phyloP scores from a whole-genome alignment of 345 rosid genomes.

The Alliaria petiolata region DNA sequence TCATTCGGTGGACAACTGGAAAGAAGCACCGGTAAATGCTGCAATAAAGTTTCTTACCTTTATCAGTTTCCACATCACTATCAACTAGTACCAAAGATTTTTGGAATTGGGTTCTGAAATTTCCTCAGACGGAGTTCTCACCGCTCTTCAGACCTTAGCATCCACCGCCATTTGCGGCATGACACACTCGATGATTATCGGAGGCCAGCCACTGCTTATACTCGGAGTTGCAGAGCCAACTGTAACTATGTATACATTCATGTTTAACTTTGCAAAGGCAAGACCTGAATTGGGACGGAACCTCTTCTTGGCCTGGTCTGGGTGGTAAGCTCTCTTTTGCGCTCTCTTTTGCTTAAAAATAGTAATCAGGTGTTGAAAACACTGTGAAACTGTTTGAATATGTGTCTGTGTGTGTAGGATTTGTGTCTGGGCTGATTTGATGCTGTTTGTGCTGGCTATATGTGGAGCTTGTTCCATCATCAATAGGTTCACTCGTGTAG shows the following conservation, averaged over 20 bases:
- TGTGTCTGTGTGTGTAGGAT: constrained; percentile 62
- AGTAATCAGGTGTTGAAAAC: neutral
- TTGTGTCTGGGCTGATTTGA: constrained; percentile 84
- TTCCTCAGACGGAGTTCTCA: constrained; percentile 74
- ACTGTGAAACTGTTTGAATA: neutral
- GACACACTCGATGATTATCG: constrained; percentile 83
- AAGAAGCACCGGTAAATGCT: constrained; percentile 66
- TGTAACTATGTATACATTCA: constrained; percentile 92
- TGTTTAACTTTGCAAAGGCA: constrained; percentile 92
- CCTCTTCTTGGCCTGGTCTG: constrained; percentile 88
- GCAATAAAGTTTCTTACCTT: neutral
- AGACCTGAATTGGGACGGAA: constrained; percentile 77
- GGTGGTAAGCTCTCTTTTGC: constrained; percentile 49
- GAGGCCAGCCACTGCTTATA: constrained; percentile 96
- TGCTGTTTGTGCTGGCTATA: constrained; percentile 77
- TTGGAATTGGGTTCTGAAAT: neutral
- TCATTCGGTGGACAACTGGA: constrained; percentile 98
- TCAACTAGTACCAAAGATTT: neutral
- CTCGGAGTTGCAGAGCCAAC: constrained; percentile 99
- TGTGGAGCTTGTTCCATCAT: constrained; percentile 97
- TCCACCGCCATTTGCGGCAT: constrained; percentile 90
- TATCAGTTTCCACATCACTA: neutral
- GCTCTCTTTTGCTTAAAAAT: neutral
- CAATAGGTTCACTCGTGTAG: constrained; percentile 88
- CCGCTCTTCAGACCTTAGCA: constrained; percentile 94